Evolutionary conservation across 768 basidiomycete species (phyloP).

Genomic region (Rhizopogon roseolus): DNA sequence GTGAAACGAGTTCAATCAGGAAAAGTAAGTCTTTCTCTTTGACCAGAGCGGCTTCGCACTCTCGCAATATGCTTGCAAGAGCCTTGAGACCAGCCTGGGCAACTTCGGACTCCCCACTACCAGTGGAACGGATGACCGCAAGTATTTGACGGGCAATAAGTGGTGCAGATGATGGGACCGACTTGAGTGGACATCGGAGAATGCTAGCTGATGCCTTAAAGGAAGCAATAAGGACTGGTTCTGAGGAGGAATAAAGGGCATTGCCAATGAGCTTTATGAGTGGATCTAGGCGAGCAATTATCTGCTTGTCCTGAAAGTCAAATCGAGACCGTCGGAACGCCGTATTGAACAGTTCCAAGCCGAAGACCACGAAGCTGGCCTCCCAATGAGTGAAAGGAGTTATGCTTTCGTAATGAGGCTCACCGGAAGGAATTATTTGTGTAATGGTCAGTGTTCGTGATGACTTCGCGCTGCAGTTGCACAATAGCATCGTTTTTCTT

Average conservation of each 20-base stretch:
- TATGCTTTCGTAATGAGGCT: slow-evolving; percentile 9
- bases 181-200: slow-evolving; percentile 77
- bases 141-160: slow-evolving; percentile 83
- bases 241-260: slow-evolving; percentile 80
- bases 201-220: slow-evolving; percentile 80
- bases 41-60: slow-evolving; percentile 72
- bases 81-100: slow-evolving; percentile 87
- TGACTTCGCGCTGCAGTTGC: slow-evolving; percentile 66
- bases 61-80: slow-evolving; percentile 85
- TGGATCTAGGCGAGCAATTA: slow-evolving; percentile 79
- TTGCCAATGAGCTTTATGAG: slow-evolving; percentile 88
- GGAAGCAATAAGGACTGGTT: slow-evolving; percentile 68
- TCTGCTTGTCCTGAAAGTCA: slow-evolving; percentile 69
- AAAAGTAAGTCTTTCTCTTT: slow-evolving; percentile 88
- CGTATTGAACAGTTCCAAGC: slow-evolving; percentile 86
- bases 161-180: slow-evolving; percentile 69
- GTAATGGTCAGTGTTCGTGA: slow-evolving; percentile 61
- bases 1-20: slow-evolving; percentile 78
- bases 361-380: slow-evolving; percentile 81
- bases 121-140: slow-evolving; percentile 73
- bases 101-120: slow-evolving; percentile 86
- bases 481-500: slow-evolving; percentile 62
- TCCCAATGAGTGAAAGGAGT: slow-evolving; percentile 1
- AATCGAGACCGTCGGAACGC: slow-evolving; percentile 84
- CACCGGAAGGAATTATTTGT: slow-evolving; percentile 86